phyloP scores from a whole-genome alignment of 352 stramenopile species.

The Phytophthora cryptogea region DNA sequence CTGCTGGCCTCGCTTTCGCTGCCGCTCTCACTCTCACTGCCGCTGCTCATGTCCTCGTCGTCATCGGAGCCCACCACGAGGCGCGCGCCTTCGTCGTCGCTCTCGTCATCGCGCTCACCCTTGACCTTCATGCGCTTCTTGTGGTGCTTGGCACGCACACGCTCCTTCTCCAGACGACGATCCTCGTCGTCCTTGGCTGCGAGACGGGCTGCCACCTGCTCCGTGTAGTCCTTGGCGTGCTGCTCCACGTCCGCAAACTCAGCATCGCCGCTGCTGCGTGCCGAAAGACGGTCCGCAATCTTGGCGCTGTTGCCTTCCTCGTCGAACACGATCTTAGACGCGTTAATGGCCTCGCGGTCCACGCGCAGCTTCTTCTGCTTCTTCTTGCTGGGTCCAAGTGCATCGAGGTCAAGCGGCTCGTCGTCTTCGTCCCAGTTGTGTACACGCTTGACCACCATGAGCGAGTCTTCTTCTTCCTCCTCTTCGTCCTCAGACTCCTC shows the following conservation, averaged over 20 bases:
- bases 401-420: constrained; percentile 62
- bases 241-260: constrained; percentile 73
- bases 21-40: constrained; percentile 36
- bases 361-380: constrained; percentile 91
- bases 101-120: constrained; percentile 65
- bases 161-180: constrained; percentile 82
- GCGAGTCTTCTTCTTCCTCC: constrained; percentile 87
- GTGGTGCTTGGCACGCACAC: constrained; percentile 88
- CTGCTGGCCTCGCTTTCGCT: constrained; percentile 25
- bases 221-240: constrained; percentile 65
- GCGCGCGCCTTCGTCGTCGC: constrained; percentile 31
- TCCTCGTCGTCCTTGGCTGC: constrained; percentile 84
- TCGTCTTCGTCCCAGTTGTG: constrained; percentile 83
- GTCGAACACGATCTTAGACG: constrained; percentile 93
- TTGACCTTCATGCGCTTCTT: constrained; percentile 89
- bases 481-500: constrained; percentile 51
- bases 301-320: constrained; percentile 91
- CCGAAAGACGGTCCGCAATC: constrained; percentile 64
- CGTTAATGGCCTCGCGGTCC: constrained; percentile 65
- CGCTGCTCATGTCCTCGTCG: constrained; percentile 37
- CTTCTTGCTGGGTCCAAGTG: constrained; percentile 53
- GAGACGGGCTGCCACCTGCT: constrained; percentile 68
- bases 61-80: constrained; percentile 53
- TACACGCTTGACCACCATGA: constrained; percentile 93
- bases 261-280: constrained; percentile 39